Percentiles rank a stretch among this genome's conserved stretches.
These are phyloP conservation scores for Penicillium sp. DNA, from an alignment of 2,329 filamentous ascomycete species.

Conservation along the genomic window DNA sequence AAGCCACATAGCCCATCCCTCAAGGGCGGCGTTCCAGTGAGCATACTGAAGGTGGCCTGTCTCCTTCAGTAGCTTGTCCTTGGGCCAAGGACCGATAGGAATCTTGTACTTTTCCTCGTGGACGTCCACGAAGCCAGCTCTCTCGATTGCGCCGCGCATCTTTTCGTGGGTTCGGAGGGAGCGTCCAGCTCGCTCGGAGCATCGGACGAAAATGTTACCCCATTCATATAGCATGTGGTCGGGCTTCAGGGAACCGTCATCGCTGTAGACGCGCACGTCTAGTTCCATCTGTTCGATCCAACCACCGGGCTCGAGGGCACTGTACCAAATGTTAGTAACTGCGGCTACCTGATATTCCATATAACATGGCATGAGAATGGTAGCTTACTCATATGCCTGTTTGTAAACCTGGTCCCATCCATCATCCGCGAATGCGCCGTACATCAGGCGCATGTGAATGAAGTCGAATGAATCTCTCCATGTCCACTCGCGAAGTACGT, in stretches of 20 bases:
- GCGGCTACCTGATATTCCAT: not conserved
- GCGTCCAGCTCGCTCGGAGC: constrained; percentile 24
- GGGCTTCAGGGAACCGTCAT: constrained; percentile 5
- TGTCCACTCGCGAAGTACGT: constrained; percentile 25
- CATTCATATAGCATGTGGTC: constrained; percentile 6
- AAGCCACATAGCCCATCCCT: constrained; percentile 33
- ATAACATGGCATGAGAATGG: not conserved
- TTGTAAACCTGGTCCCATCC: constrained; percentile 9
- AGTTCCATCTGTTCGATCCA: constrained; percentile 16
- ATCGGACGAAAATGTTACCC: constrained; percentile 22
- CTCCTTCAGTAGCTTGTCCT: constrained; percentile 30
- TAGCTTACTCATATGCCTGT: constrained; percentile 13
- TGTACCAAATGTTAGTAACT: not conserved
- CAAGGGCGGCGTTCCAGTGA: constrained; percentile 30
- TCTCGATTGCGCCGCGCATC: constrained; percentile 28
- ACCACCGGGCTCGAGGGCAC: constrained; percentile 2
- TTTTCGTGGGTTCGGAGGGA: constrained; percentile 25
- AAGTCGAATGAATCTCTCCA: constrained; percentile 26
- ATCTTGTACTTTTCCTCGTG: constrained; percentile 29
- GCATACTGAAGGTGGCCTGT: constrained; percentile 43
- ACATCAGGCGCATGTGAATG: constrained; percentile 24
- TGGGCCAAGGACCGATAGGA: constrained; percentile 34
- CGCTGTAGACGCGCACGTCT: constrained; percentile 12
- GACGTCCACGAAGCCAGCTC: constrained; percentile 35
- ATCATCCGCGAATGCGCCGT: constrained; percentile 6